These are phyloP conservation scores for Hypoxylon sp. DNA, from an alignment of 2,329 filamentous ascomycete species.

Conservation along the genomic window DNA sequence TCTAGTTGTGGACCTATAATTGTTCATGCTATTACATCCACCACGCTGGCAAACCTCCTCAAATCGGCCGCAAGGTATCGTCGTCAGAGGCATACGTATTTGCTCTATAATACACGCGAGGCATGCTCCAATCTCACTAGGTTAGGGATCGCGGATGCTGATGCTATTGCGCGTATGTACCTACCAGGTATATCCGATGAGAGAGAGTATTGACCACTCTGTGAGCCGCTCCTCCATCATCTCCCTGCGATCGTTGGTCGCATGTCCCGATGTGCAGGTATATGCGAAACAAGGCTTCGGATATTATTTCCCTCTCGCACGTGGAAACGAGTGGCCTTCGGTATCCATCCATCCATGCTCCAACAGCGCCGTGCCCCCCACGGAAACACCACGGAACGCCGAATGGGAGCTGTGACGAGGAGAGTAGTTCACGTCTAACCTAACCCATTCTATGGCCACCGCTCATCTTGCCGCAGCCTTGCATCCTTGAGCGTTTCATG, in stretches of 20 bases:
- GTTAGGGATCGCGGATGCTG: not conserved
- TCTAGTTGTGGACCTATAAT: constrained; percentile 36
- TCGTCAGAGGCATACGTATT: not conserved
- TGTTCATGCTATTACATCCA: constrained; percentile 20
- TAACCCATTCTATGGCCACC: constrained; percentile 23
- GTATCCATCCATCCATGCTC: constrained; percentile 9
- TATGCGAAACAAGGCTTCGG: constrained; percentile 18
- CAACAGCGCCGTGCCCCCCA: constrained; percentile 22
- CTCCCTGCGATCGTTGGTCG: not conserved
- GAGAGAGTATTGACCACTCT: not conserved
- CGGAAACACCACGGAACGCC: not conserved
- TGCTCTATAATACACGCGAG: not conserved
- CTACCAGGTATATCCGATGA: not conserved
- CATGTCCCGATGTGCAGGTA: not conserved
- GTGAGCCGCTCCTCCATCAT: not conserved
- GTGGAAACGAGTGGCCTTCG: constrained; percentile 15
- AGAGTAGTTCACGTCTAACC: constrained; percentile 20
- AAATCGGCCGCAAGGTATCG: constrained; percentile 18
- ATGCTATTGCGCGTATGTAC: not conserved
- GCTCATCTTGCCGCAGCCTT: constrained; percentile 33
- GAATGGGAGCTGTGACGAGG: constrained; percentile 10
- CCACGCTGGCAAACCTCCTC: constrained; percentile 12
- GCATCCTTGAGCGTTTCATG: constrained; percentile 34
- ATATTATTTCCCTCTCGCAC: constrained; percentile 27
- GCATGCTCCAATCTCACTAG: constrained; percentile 6